Evolutionary conservation across 306 rosid species (phyloP), one percentile per base, ranked within the genome.

Genomic region (Prinsepia uniflora): DNA sequence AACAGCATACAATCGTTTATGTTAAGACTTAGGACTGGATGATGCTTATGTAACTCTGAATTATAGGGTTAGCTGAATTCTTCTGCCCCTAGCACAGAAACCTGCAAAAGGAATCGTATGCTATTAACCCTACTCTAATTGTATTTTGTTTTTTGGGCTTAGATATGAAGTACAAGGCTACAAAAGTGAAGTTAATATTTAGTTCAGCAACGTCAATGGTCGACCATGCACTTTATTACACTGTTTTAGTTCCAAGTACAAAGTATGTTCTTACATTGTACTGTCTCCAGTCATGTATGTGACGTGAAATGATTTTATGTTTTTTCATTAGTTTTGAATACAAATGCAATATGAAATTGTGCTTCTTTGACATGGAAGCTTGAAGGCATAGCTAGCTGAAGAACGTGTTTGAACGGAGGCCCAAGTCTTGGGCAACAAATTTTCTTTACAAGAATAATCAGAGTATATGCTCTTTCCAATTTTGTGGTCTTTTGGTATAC

Each of bases 121-220:
- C n/a, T n/a, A n/a, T n/a, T n/a, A n/a, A n/a, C n/a, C n/a, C n/a
- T n/a, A n/a, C n/a, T n/a, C n/a, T 57, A 64, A 12, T 45, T 58
- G 66, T 66, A 70, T 57, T 72, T 63, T 58, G 13, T 43, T 41
- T 43, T n/a, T 8, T 43, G 79, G 15, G 54, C 59, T 47, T 68
- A 94, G 99, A 72, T 91, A 82, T 68, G 79, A 80, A 83, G 97
- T 86, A 60, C 75, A 78, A 66, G 77, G 78, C 76, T 81, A 86
- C 69, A 57, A 73, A 67, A 68, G 82, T 63, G 91, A 86, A 86
- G 70, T 77, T 74, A 82, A 89, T 68, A 50, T 18, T 57, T 94
- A 97, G 97, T 94, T 94, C 79, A 86, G 86, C 77, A 70, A 82
- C 65, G 97, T 96, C 61, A 53, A 84, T 63, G 96, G 95, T 50